These are phyloP conservation scores for Coemansia sp. DNA, from an alignment of 371 early-diverging fungal genomes.

Conservation along the genomic window DNA sequence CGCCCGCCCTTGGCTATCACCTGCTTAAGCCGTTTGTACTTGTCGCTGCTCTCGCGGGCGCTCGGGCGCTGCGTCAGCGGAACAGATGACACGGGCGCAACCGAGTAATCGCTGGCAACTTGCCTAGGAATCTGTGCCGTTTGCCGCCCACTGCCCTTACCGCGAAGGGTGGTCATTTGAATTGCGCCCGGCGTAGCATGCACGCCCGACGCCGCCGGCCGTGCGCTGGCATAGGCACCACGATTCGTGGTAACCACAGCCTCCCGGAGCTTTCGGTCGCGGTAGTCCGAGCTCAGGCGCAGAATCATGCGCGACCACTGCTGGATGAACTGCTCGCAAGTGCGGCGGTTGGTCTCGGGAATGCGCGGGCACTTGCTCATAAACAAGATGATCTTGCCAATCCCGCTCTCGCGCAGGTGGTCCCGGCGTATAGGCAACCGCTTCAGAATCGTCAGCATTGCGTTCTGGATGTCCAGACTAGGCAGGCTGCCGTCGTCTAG, in stretches of 20 bases:
- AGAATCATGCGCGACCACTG: constrained; percentile 89
- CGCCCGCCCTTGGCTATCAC: constrained; percentile 23
- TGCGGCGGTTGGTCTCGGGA: constrained; percentile 67
- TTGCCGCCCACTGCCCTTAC: constrained; percentile 29
- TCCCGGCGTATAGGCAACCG: constrained; percentile 82
- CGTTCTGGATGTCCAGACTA: constrained; percentile 85
- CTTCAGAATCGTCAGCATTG: constrained; percentile 74
- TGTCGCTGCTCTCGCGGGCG: constrained; percentile 21
- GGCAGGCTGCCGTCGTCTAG: constrained; percentile 94
- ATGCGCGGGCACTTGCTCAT: constrained; percentile 90
- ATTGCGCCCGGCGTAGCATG: constrained; percentile 21
- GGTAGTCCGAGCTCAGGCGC: constrained; percentile 74
- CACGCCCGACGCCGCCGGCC: neutral
- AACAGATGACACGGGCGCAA: constrained; percentile 49
- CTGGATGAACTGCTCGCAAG: constrained; percentile 81
- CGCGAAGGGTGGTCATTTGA: constrained; percentile 30
- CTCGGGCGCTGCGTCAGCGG: constrained; percentile 8
- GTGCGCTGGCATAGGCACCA: constrained; percentile 6
- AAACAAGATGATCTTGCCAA: constrained; percentile 94
- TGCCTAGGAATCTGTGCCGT: constrained; percentile 43
- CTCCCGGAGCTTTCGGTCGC: constrained; percentile 53
- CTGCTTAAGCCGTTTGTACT: constrained; percentile 33
- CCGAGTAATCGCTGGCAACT: constrained; percentile 39
- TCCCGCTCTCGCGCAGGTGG: constrained; percentile 83
- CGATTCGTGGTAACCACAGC: constrained; percentile 12